Base-by-base conservation (phyloP, 176 grass and related monocot species). In the Tillandsia fasciculata region DNA sequence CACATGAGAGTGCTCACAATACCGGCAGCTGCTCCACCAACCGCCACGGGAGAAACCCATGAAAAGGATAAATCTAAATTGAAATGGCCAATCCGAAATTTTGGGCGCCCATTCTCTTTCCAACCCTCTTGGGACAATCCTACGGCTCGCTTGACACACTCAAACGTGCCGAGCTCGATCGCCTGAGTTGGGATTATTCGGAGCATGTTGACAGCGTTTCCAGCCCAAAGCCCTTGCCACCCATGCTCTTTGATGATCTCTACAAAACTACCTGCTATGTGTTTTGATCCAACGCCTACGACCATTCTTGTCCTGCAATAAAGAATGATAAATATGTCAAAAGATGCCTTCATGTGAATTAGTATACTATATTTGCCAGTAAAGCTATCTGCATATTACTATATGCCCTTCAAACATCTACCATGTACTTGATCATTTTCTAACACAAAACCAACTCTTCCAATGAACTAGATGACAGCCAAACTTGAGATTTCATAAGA, bases 231-330 rank as follows among this genome's bases (percentile, higher is more conserved):
- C 48, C 87, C 91, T 76, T 66, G 77, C 88, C 84, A 96, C 11
- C 91, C 88, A 76, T 79, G 80, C 47, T 91, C 72, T 69, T 79
- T 76, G 13, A 96, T 78, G 71, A 88, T 83, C 77, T 91, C 88
- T 22, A 70, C 33, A 58, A 96, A 78, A 75, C 65, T 85, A 47
- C 83, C 87, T 52, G 69, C 42, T 27, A 96, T 96, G 75, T 85
- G 74, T 15, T 83, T 87, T 12, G 91, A 91, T 29, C 91, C 91
- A 42, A 96, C 87, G 63, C 87, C 87, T n/a, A 96, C 88, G 26
- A 96, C 72, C 88, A 96, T 96, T 75, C 88, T 90, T 72, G 88
- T 91, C 77, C 88, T 88, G 84, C 54, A 82, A 81, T 63, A 13
- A 69, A 53, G 20, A 24, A 24, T 0, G 1, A 65, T 67, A 22